phyloP scores from a whole-genome alignment of 768 basidiomycete genomes.

The Xerocomellus amylosporus region DNA sequence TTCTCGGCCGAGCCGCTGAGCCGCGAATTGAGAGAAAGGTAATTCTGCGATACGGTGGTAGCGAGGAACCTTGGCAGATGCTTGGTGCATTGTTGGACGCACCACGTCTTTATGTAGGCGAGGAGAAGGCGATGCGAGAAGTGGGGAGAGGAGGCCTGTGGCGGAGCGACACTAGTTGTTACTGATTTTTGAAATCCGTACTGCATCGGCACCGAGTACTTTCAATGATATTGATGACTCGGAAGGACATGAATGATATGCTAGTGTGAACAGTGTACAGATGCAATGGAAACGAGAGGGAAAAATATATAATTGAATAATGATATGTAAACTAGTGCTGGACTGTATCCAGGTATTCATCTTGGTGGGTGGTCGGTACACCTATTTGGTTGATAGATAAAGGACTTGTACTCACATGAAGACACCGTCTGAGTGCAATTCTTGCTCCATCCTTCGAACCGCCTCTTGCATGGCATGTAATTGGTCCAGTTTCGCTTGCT shows the following conservation, averaged over 20 bases:
- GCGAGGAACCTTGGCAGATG: slow-evolving; percentile 93
- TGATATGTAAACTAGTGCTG: slow-evolving; percentile 1
- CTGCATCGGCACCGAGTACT: not conserved
- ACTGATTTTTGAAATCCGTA: not conserved
- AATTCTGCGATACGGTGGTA: slow-evolving; percentile 83
- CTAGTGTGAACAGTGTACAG: not conserved
- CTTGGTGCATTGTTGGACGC: slow-evolving; percentile 65
- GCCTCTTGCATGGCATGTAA: slow-evolving; percentile 34
- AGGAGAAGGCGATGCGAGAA: slow-evolving; percentile 79
- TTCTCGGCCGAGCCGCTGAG: slow-evolving; percentile 68
- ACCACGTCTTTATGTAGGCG: slow-evolving; percentile 67
- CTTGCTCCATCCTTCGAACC: slow-evolving; percentile 33
- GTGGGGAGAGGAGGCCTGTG: slow-evolving; percentile 77
- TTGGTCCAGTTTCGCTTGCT: slow-evolving; percentile 19
- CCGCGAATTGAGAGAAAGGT: slow-evolving; percentile 75
- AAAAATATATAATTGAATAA: slow-evolving; percentile 22
- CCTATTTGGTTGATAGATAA: too few relatives aligned
- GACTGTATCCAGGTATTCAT: not conserved
- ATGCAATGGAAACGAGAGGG: not conserved
- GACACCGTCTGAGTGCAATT: slow-evolving; percentile 27
- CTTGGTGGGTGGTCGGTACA: slow-evolving; percentile 2
- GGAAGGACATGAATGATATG: not conserved
- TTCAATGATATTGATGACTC: not conserved
- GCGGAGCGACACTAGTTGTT: slow-evolving; percentile 53
- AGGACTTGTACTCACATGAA: slow-evolving; percentile 1